These are phyloP conservation scores for Phytophthora idaei DNA, from an alignment of 352 stramenopile species.

Conservation along the genomic window DNA sequence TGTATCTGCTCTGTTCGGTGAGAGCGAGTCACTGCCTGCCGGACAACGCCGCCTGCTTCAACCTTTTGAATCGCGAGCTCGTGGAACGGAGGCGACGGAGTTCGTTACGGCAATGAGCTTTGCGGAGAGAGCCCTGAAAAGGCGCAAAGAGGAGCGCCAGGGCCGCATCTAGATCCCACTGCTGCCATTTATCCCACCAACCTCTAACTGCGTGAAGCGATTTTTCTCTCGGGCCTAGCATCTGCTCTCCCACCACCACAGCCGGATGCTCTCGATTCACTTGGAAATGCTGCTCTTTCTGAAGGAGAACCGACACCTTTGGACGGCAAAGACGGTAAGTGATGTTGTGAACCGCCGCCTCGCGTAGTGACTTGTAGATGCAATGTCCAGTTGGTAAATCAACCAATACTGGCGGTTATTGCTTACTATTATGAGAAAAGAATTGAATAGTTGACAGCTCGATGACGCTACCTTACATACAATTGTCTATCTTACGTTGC, in stretches of 20 bases:
- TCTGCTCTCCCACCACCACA: not conserved
- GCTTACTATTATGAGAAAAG: too few relatives aligned
- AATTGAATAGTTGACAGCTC: too few relatives aligned
- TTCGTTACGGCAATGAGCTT: not conserved
- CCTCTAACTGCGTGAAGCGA: slow-evolving; percentile 1
- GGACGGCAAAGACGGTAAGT: not conserved
- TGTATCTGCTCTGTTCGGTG: not conserved
- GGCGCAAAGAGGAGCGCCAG: not conserved
- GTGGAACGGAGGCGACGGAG: not conserved
- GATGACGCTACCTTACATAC: too few relatives aligned
- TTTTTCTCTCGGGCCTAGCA: not conserved
- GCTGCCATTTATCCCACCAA: not conserved
- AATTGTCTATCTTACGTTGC: too few relatives aligned
- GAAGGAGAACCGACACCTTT: not conserved
- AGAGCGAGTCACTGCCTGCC: not conserved
- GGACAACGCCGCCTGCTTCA: not conserved
- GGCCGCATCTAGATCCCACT: not conserved
- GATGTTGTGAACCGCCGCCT: not conserved
- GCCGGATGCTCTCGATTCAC: not conserved
- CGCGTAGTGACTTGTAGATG: not conserved
- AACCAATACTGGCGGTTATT: too few relatives aligned
- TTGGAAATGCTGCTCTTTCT: slow-evolving; percentile 8
- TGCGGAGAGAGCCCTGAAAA: not conserved
- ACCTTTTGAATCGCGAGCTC: not conserved
- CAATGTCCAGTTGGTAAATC: too few relatives aligned